Conservation (phyloP, 768 basidiomycete genomes). For the Boletus tylopilopsis region DNA sequence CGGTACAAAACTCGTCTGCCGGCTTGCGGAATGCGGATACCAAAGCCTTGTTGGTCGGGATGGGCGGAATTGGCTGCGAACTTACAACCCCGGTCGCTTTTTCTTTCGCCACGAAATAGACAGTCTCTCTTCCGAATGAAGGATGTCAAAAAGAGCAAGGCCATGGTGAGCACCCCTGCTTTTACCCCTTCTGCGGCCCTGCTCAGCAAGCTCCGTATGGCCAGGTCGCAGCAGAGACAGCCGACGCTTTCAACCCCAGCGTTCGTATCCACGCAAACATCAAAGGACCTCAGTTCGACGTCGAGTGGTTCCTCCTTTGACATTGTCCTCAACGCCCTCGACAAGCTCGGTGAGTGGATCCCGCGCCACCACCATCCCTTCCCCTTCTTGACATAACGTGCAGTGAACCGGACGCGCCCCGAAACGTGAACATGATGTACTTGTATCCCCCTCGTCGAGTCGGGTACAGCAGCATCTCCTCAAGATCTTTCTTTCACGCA, state of each 20-base stretch:
- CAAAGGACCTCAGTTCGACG: constrained; percentile 86
- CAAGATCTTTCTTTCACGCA: no score
- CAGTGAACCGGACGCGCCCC: no score
- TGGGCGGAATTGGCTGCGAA: constrained; percentile 97
- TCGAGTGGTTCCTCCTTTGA: constrained; percentile 92
- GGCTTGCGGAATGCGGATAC: constrained; percentile 58
- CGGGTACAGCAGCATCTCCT: no score
- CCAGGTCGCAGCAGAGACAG: constrained; percentile 84
- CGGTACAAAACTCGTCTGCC: constrained; percentile 63
- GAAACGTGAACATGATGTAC: no score
- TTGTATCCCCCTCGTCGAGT: no score
- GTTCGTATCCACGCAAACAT: constrained; percentile 92
- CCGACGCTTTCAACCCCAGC: constrained; percentile 81
- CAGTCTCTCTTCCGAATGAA: constrained; percentile 97
- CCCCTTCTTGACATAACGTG: no score
- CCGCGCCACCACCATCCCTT: no score
- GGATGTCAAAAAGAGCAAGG: constrained; percentile 96
- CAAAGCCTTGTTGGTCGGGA: constrained; percentile 86
- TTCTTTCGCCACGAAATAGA: constrained; percentile 41
- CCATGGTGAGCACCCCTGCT: constrained; percentile 51
- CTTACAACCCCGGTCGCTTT: constrained; percentile 83
- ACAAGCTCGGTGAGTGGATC: constrained; percentile 98
- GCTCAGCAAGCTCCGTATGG: not conserved
- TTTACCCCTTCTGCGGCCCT: not conserved
- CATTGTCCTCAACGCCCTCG: constrained; percentile 91